Conservation (phyloP, 1,284 basidiomycete species). For the Trametes pubescens region DNA sequence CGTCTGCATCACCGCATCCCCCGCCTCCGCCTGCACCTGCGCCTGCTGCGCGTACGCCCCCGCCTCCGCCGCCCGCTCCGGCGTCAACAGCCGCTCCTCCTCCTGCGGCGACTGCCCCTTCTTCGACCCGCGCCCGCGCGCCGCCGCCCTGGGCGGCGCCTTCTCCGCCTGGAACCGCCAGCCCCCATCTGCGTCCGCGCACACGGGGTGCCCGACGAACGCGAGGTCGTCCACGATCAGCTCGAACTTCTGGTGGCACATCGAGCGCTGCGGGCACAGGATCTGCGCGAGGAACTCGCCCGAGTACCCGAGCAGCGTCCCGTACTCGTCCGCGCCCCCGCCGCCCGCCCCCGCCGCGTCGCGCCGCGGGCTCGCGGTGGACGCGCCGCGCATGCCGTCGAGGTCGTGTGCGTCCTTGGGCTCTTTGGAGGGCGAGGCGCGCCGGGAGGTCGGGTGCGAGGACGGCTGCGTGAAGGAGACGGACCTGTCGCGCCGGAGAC, state of each 20-base stretch:
- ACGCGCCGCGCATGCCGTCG: conserved; percentile 18
- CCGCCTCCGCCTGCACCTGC: conserved; percentile 6
- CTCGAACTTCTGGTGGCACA: conserved; percentile 96
- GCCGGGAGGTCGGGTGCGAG: conserved; percentile 41
- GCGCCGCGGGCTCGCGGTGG: not conserved
- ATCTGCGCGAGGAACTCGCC: conserved; percentile 84
- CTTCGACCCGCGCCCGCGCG: conserved; percentile 63
- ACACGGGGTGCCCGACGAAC: conserved; percentile 95
- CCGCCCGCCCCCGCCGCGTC: conserved; percentile 18
- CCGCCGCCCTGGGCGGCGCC: conserved; percentile 46
- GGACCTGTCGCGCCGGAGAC: conserved; percentile 37
- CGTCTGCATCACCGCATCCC: conserved; percentile 69
- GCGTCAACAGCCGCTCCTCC: conserved; percentile 35
- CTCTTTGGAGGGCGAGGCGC: conserved; percentile 43
- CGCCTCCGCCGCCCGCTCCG: conserved; percentile 32
- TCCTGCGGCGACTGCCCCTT: conserved; percentile 44
- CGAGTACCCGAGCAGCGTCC: conserved; percentile 81
- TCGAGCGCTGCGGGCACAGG: conserved; percentile 78
- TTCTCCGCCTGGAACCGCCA: conserved; percentile 79
- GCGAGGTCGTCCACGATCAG: conserved; percentile 92
- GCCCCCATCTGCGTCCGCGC: conserved; percentile 73
- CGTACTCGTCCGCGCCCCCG: conserved; percentile 54
- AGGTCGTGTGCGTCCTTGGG: conserved; percentile 26
- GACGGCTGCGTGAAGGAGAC: conserved; percentile 40
- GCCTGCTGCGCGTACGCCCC: conserved; percentile 1